These are phyloP conservation scores for Lichenothelia convexa DNA, from an alignment of 495 filamentous ascomycete species.

Conservation along the genomic window DNA sequence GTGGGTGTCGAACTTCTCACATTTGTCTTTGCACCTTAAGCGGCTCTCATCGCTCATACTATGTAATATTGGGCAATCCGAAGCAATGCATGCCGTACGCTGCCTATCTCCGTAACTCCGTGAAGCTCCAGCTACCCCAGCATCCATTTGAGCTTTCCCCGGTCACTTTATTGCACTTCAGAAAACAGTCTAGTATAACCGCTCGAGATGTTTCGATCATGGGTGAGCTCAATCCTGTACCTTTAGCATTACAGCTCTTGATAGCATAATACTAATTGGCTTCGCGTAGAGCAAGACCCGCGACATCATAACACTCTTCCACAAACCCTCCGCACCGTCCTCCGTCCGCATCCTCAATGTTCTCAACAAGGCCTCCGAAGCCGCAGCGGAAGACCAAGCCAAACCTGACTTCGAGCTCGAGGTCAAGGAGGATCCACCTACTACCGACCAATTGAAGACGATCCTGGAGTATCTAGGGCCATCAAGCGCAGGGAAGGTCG, in stretches of 20 bases:
- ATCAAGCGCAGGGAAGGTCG: slow-evolving; percentile 35
- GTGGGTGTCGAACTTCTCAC: too few relatives aligned
- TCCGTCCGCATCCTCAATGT: slow-evolving; percentile 50
- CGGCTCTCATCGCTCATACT: too few relatives aligned
- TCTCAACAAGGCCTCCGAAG: slow-evolving; percentile 57
- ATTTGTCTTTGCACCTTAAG: too few relatives aligned
- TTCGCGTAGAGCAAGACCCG: slow-evolving; percentile 16
- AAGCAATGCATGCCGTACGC: too few relatives aligned
- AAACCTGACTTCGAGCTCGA: too few relatives aligned
- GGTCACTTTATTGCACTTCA: not conserved
- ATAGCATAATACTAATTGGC: not conserved
- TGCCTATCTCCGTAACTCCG: too few relatives aligned
- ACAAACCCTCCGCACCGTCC: slow-evolving; percentile 46
- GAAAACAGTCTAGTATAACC: not conserved
- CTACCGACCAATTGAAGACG: slow-evolving; percentile 62
- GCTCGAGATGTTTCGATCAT: not conserved
- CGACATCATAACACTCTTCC: slow-evolving; percentile 92
- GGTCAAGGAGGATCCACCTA: slow-evolving; percentile 64
- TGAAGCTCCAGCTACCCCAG: not conserved
- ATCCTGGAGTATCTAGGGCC: slow-evolving; percentile 72
- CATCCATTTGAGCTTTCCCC: not conserved
- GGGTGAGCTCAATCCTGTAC: not conserved
- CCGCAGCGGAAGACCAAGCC: slow-evolving; percentile 48
- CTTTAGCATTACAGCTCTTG: not conserved
- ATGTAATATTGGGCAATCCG: too few relatives aligned